Base-by-base conservation (phyloP, 768 basidiomycete species). In the Collybiopsis confluens region DNA sequence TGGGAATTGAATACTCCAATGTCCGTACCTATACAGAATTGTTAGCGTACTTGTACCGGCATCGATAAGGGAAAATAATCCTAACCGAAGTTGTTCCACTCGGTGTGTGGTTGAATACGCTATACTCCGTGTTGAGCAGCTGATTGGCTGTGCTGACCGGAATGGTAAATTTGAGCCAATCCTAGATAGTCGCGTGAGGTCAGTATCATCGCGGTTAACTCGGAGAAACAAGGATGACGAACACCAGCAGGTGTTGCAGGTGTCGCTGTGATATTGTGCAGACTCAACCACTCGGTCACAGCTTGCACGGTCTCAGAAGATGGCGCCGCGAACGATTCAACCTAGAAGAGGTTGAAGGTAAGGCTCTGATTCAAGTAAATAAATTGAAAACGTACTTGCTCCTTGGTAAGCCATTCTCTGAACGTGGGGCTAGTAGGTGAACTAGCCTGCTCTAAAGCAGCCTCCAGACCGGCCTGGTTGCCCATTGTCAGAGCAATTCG, bases 261-360 rank as follows among this genome's bases (percentile, higher is more conserved):
- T 1, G 56, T 43, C 4, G 56, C 50, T 3, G 51, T 59, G 38
- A 68, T 41, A 46, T 57, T 59, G 51, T 65, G 58, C 23, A 59
- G 56, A 11, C 54, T 50, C 20, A 68, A 61, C 80, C 81, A 82
- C 50, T 68, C 68, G n/a, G 68, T 68, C 24, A 66, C 66, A 27
- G 59, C 56, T 41, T 78, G 73, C 8, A 58, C 41, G 18, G 61
- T 55, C 23, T 56, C 54, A 20, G 45, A 45, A 10, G 52, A 41
- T 7, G 61, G 61, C 5, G 60, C 56, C 26, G 58, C 28, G 36
- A 54, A 64, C 3, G 61, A 46, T 27, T 64, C 58, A 11, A 62
- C 61, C 61, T 64, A 21, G 15, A 36, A 2, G 18, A 26, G 20
- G 10, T 24, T 28, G 44, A 30, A 28, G 10, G 3, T 27, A 23